Conservation (phyloP, 805 yeast species). For the Blastobotrys mokoenaii region DNA sequence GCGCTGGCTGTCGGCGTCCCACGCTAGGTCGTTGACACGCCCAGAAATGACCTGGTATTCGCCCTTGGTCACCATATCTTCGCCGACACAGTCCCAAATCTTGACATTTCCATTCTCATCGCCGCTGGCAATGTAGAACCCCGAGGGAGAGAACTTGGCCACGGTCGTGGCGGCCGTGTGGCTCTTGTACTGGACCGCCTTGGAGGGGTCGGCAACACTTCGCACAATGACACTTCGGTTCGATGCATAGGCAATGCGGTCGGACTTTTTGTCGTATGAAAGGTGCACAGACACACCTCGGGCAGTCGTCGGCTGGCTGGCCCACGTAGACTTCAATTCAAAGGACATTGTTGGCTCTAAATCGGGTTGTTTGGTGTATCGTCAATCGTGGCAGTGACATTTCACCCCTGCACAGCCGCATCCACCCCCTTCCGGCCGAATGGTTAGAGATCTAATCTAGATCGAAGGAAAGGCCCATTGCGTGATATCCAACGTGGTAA, state of each 20-base stretch:
- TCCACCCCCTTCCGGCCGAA: not conserved
- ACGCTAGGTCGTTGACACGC: constrained; percentile 69
- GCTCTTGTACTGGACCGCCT: constrained; percentile 58
- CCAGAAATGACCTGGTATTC: constrained; percentile 78
- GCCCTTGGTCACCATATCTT: constrained; percentile 55
- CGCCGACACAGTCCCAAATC: constrained; percentile 68
- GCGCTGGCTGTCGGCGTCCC: constrained; percentile 86
- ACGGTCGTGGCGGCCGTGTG: constrained; percentile 71
- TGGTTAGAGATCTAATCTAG: constrained; percentile 1
- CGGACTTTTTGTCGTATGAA: constrained; percentile 61
- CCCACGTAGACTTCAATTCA: constrained; percentile 33
- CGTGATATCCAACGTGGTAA: no score
- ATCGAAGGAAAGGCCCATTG: no score
- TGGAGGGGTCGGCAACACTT: constrained; percentile 45
- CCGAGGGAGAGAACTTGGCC: constrained; percentile 82
- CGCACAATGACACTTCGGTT: constrained; percentile 76
- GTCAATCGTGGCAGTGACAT: not conserved
- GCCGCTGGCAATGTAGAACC: constrained; percentile 85
- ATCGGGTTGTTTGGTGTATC: no score
- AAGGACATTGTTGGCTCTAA: not conserved
- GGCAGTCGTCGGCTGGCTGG: constrained; percentile 75
- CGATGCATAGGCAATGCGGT: constrained; percentile 69
- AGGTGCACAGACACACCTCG: constrained; percentile 64
- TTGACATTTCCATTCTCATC: constrained; percentile 85
- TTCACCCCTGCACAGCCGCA: no score